A percentile compares a stretch with the other conserved stretches of the same genome.
Evolutionary conservation across 805 yeast genomes (phyloP).

Genomic region (Kluyveromyces lactis): DNA sequence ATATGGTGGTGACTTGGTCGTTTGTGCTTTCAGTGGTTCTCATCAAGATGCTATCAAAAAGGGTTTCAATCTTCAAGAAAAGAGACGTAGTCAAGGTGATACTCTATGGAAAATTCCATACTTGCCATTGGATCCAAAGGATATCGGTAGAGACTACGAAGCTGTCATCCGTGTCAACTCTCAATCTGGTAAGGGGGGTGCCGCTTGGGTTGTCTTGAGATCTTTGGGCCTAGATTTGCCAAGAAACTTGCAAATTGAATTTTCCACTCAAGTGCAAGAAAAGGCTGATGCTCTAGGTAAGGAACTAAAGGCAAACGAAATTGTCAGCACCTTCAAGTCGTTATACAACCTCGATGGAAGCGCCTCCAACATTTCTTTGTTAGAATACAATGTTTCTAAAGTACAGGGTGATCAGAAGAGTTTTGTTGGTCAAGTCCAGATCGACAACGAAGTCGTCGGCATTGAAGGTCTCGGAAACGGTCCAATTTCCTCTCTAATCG

Average conservation of each 20-base stretch:
- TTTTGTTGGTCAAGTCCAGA: constrained; percentile 34
- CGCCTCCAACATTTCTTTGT: constrained; percentile 28
- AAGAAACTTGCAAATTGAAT: constrained; percentile 59
- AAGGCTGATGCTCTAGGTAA: constrained; percentile 60
- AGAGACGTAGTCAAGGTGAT: constrained; percentile 41
- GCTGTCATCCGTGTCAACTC: constrained; percentile 79
- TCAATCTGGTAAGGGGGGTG: constrained; percentile 85
- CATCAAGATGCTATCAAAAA: constrained; percentile 68
- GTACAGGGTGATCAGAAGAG: constrained; percentile 35
- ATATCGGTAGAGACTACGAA: constrained; percentile 72
- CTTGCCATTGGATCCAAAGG: constrained; percentile 74
- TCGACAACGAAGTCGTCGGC: constrained; percentile 27
- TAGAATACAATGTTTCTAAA: constrained; percentile 35
- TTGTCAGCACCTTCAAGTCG: constrained; percentile 45
- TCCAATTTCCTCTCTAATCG: constrained; percentile 65
- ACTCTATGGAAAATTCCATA: constrained; percentile 63
- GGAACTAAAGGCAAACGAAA: constrained; percentile 62
- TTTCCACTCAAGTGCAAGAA: constrained; percentile 55
- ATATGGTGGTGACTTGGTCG: constrained; percentile 72
- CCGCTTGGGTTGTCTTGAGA: constrained; percentile 72
- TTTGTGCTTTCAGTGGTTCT: constrained; percentile 69
- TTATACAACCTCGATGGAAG: constrained; percentile 42
- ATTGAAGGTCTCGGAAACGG: constrained; percentile 65
- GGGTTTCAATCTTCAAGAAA: constrained; percentile 49
- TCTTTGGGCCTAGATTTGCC: constrained; percentile 68